Conservation (phyloP, 2,329 filamentous ascomycete species). For the Cercospora brassicicola region DNA sequence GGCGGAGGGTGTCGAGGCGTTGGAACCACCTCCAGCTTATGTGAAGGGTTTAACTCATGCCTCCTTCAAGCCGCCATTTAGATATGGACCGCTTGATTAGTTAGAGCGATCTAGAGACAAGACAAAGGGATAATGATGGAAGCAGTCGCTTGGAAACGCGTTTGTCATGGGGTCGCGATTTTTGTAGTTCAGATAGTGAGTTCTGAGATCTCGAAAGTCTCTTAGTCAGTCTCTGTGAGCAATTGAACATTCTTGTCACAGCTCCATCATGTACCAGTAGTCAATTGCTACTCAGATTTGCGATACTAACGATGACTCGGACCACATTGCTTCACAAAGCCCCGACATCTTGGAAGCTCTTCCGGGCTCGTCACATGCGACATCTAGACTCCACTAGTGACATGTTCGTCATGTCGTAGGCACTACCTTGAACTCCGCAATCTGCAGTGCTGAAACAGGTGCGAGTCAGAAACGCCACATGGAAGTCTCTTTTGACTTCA, state of each 20-base stretch:
- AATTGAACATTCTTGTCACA: not conserved
- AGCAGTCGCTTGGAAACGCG: not conserved
- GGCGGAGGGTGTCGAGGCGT: conserved; percentile 24
- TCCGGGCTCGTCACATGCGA: not conserved
- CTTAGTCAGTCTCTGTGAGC: not conserved
- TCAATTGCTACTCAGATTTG: not conserved
- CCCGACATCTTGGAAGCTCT: not conserved
- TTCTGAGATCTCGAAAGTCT: not conserved
- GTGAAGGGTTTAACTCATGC: conserved; percentile 27
- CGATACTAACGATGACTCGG: not conserved
- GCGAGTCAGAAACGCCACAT: not conserved
- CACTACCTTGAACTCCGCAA: not conserved
- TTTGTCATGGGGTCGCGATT: not conserved
- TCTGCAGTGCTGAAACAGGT: not conserved
- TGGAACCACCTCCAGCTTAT: conserved; percentile 22
- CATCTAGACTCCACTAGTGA: not conserved
- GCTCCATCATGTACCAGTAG: not conserved
- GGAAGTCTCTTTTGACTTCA: not conserved
- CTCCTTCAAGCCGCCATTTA: conserved; percentile 23
- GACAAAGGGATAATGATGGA: not conserved
- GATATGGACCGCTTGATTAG: conserved; percentile 27
- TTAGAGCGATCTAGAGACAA: too few relatives aligned
- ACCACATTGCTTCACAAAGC: not conserved
- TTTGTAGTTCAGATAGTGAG: not conserved
- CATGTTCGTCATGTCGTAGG: not conserved